Evolutionary conservation across 768 basidiomycete species (phyloP).

Genomic region (Amanita muscaria): DNA sequence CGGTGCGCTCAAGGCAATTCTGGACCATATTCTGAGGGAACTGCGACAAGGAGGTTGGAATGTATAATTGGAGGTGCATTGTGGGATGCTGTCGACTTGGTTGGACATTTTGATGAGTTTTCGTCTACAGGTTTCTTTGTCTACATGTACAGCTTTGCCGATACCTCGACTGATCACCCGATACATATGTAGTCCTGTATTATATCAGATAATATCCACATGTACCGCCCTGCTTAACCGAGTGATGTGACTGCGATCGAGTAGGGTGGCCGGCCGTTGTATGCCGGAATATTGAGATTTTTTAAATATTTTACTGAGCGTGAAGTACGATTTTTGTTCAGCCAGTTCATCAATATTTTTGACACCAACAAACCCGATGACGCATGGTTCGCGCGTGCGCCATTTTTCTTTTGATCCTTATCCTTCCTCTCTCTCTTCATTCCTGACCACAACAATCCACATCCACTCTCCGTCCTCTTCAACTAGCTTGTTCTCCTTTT

Average conservation of each 20-base stretch:
- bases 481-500: not conserved
- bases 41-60: not conserved
- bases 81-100: not conserved
- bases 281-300: not conserved
- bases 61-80: not conserved
- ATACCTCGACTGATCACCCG: no score
- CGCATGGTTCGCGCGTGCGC: conserved; percentile 7
- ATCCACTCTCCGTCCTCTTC: not conserved
- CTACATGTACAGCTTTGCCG: no score
- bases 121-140: no score
- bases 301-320: conserved; percentile 1
- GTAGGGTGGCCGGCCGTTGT: no score
- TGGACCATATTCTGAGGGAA: conserved; percentile 2
- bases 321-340: not conserved
- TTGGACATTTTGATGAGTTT: not conserved
- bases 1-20: not conserved
- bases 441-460: not conserved
- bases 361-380: conserved; percentile 5
- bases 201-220: no score
- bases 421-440: conserved; percentile 6
- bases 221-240: no score
- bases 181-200: not conserved
- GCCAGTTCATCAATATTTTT: conserved; percentile 3
- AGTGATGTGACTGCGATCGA: no score
- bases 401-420: conserved; percentile 3